These are phyloP conservation scores for Eurotiales sp. DNA, from an alignment of 2,329 filamentous ascomycete genomes.

Conservation along the genomic window DNA sequence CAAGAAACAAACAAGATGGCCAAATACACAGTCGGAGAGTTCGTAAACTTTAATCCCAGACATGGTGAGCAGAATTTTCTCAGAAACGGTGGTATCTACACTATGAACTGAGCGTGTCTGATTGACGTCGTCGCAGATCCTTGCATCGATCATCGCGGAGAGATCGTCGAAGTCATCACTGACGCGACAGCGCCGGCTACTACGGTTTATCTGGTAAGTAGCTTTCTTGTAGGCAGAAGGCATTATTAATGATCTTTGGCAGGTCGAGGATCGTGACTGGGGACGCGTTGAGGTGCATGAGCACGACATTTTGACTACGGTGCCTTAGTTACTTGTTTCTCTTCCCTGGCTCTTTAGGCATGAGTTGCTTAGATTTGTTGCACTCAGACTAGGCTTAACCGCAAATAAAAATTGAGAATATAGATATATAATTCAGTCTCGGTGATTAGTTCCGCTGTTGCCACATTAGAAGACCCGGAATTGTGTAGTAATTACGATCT, in stretches of 20 bases:
- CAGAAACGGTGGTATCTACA: no score
- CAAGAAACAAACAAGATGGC: neutral
- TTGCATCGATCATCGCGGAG: conserved; percentile 13
- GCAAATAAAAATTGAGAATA: no score
- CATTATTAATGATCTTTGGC: neutral
- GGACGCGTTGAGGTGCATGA: conserved; percentile 10
- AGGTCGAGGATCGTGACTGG: conserved; percentile 15
- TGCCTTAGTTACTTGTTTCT: no score
- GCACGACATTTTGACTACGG: conserved; percentile 8
- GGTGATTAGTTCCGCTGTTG: neutral
- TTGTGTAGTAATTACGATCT: neutral
- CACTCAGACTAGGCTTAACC: no score
- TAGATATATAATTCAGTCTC: neutral
- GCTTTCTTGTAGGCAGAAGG: neutral
- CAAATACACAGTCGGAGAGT: neutral
- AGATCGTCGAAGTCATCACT: conserved; percentile 9
- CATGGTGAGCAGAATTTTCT: no score
- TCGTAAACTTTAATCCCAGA: conserved; percentile 7
- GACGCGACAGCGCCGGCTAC: conserved; percentile 6
- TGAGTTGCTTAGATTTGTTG: no score
- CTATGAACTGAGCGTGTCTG: neutral
- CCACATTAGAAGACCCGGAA: neutral
- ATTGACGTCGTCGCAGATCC: conserved; percentile 6
- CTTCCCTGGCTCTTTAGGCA: no score
- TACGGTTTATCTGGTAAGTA: conserved; percentile 6